Base-by-base conservation (phyloP, 305 asterid genomes). In the Fraxinus floribunda region DNA sequence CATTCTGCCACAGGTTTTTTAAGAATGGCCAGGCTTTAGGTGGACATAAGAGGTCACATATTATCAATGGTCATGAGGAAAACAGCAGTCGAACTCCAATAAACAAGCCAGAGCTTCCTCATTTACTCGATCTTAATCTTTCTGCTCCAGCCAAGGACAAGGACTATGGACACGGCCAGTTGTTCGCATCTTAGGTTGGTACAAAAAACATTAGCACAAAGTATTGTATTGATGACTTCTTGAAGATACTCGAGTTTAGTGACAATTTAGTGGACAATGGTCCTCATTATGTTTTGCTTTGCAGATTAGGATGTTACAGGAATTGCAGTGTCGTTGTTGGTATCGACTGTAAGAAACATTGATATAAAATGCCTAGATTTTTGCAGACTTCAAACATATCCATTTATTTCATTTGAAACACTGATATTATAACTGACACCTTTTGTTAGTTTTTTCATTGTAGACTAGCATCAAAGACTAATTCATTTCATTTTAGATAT, bases 11-110 rank as follows among this genome's bases (percentile, higher is more conserved):
- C 81, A 83, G 93, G 83, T 89, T 88, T 84, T 93, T 93, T 83
- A 91, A 91, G 92, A 88, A 90, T 29, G 97, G 97, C 11, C 97
- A 93, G 83, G 95, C 95, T n/a, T 89, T 93, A 76, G 95, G 95
- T 34, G 97, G 95, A 38, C 97, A 93, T 79, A 91, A 93, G 82
- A 88, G 97, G 90, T 91, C 93, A 13, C 95, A 93, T 89, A 89
- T 91, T 76, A 82, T 91, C 32, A 90, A 85, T 78, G 90, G 91
- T 9, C 83, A 88, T 30, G 89, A 77, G 78, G 92, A 77, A 74
- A 88, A 46, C 16, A 82, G 77, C 68, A 76, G 75, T 76, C 87
- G 82, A 16, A 38, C 78, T 10, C 76, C 88, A 1, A 71, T 57
- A 1, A 13, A 62, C 39, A 93, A 90, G 90, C 83, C 89, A 38